Conservation (phyloP, 179 eudicot species). For the Sideroxylon spinosum region DNA sequence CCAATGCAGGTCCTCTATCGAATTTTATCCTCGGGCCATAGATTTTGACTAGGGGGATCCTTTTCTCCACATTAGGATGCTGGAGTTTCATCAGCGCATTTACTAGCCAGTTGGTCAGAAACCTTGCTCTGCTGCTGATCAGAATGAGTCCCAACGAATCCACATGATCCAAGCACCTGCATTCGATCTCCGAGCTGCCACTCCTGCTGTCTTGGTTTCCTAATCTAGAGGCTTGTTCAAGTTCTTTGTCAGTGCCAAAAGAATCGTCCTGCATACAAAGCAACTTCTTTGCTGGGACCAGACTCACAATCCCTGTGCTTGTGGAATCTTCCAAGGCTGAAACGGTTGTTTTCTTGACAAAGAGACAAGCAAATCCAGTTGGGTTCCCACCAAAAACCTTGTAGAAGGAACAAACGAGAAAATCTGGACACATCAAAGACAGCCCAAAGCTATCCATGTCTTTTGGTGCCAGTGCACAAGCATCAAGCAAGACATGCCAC, state of each 20-base stretch:
- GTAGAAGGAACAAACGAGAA: constrained; percentile 76
- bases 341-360: constrained; percentile 68
- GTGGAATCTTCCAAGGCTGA: constrained; percentile 46
- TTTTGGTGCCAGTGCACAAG: constrained; percentile 86
- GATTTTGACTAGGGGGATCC: constrained; percentile 54
- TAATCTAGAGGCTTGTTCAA: constrained; percentile 38
- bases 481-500: constrained; percentile 92
- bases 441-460: constrained; percentile 88
- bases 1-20: constrained; percentile 77
- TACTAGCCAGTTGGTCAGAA: constrained; percentile 78
- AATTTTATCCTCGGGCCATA: constrained; percentile 87
- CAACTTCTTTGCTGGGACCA: constrained; percentile 41
- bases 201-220: constrained; percentile 22
- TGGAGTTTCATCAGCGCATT: constrained; percentile 64
- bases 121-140: constrained; percentile 67
- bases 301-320: constrained; percentile 56
- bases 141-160: constrained; percentile 60
- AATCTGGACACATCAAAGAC: constrained; percentile 76
- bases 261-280: constrained; percentile 40
- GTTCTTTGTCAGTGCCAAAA: constrained; percentile 27
- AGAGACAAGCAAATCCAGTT: constrained; percentile 84
- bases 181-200: constrained; percentile 34
- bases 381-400: constrained; percentile 92
- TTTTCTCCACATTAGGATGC: constrained; percentile 58
- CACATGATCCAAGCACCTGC: constrained; percentile 82